Evolutionary conservation across 768 basidiomycete genomes (phyloP).

Genomic region (Tulasnella calospora): DNA sequence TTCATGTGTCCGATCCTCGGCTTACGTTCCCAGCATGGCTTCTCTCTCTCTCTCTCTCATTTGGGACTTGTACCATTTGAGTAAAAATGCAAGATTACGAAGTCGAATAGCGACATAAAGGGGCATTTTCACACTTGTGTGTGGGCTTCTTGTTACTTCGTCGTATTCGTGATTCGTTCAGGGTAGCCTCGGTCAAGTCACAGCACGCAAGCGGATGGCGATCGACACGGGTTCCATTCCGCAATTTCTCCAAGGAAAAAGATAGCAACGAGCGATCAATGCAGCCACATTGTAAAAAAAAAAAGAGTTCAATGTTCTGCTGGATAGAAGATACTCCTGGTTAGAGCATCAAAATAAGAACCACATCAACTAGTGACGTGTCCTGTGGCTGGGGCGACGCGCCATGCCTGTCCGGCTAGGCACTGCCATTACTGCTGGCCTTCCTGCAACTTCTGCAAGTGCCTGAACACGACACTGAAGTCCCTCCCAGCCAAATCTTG

Average conservation of each 20-base stretch:
- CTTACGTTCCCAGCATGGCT: not conserved
- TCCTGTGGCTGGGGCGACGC: no score
- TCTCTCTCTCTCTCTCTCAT: not conserved
- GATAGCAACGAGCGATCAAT: no score
- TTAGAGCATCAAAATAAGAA: no score
- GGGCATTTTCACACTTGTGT: no score
- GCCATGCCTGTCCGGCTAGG: not conserved
- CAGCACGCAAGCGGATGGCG: not conserved
- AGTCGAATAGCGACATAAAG: no score
- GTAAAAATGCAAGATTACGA: no score
- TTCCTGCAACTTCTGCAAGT: slow-evolving; percentile 41
- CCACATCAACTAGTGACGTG: not conserved
- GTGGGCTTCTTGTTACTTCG: no score
- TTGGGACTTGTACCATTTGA: no score
- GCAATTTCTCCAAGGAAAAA: not conserved
- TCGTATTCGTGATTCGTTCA: not conserved
- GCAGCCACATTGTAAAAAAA: not conserved
- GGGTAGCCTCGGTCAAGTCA: not conserved
- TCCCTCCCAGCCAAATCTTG: slow-evolving; percentile 63
- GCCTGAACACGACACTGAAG: slow-evolving; percentile 75
- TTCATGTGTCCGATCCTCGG: not conserved
- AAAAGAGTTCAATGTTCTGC: not conserved
- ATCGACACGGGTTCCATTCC: not conserved
- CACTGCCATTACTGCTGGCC: not conserved
- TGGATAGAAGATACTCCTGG: not conserved